Evolutionary conservation across 139 green algal genomes (phyloP).

Genomic region (Coccomyxa sp.): DNA sequence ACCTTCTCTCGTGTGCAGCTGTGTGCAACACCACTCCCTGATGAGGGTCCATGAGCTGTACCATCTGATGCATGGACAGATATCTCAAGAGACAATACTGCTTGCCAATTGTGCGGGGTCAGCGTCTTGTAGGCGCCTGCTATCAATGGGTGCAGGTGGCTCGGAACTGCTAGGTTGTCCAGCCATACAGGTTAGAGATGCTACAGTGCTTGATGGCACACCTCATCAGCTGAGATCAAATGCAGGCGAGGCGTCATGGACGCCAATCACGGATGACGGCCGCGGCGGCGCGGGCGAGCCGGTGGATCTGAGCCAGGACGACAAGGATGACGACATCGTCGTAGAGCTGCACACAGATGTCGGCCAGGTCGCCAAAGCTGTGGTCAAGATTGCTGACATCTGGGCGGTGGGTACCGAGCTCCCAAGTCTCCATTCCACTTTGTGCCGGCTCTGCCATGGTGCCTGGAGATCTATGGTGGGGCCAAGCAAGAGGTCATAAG

Average conservation of each 20-base stretch:
- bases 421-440: no score
- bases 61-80: no score
- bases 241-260: slow-evolving; percentile 12
- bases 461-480: not conserved
- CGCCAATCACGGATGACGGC: slow-evolving; percentile 4
- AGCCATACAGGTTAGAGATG: no score
- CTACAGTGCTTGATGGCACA: no score
- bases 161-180: no score
- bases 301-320: slow-evolving; percentile 14
- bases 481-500: not conserved
- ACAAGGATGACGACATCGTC: slow-evolving; percentile 15
- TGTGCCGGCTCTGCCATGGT: not conserved
- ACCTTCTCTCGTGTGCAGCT: not conserved
- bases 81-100: no score
- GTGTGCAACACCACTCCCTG: no score
- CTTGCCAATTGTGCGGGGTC: no score
- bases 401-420: slow-evolving; percentile 8
- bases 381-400: slow-evolving; percentile 14
- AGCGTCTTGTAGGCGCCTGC: no score
- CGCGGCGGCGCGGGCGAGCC: slow-evolving; percentile 8
- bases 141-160: no score
- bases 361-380: slow-evolving; percentile 10
- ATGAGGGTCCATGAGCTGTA: no score
- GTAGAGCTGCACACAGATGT: slow-evolving; percentile 23
- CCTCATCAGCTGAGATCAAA: not conserved